Evolutionary conservation across 352 stramenopile species (phyloP), one percentile per base, ranked within the genome.

Genomic region (Thalassiosira exigua): DNA sequence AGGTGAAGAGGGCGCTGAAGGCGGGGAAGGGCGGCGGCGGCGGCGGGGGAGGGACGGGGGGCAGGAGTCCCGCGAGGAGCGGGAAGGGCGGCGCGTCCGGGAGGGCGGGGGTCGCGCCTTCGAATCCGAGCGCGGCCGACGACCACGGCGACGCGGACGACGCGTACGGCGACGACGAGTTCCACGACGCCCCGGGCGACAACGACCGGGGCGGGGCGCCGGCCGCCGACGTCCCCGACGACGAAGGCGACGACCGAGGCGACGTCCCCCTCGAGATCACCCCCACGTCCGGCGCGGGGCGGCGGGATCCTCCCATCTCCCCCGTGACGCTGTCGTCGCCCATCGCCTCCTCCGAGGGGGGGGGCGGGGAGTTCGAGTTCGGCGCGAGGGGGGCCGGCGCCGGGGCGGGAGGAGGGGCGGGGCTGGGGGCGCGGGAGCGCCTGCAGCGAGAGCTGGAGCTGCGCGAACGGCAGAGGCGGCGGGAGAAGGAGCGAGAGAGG

Each of bases 1-100:
- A 81, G 48, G 88, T 94, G 30, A 76, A 79, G 66, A 39, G 56
- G 22, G 71, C 59, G 36, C 33, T 85, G 24, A 39, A 60, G 42
- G 48, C 61, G 52, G 46, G 48, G 22, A 54, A 41, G 24, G 33
- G 21, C 30, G 68, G 48, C 21, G 19, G 30, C 30, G 27, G 9
- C 3, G 42, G 44, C 48, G 54, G 22, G 36, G 22, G 27, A 4
- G 30, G 19, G 5, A n/a, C 5, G 9, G 54, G 54, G 5, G 27
- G 54, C 17, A 44, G 51, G 11, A 11, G 27, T 44, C 21, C 11
- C 11, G 51, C 11, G 51, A 58, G 51, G 51, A 58, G 21, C 11
- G 51, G 21, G 51, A 58, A 11, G 11, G 11, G 51, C 51, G 51
- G 11, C 21, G 17, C 51, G 51, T 44, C 21, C 51, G 30, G 54